phyloP scores from a whole-genome alignment of 352 stramenopile species.

The Peronospora tabacina region DNA sequence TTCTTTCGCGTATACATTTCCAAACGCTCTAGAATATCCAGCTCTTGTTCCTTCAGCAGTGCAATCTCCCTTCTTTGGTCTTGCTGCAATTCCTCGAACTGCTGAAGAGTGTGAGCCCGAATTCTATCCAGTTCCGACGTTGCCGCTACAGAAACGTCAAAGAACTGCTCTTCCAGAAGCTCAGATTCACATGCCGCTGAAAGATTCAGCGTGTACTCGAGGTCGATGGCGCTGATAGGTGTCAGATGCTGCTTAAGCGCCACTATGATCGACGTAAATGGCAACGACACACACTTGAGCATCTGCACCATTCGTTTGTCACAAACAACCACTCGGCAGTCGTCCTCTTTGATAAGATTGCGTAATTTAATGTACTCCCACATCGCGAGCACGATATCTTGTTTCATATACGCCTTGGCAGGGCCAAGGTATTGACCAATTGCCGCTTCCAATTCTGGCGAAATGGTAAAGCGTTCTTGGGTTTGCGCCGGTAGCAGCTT shows the following conservation, averaged over 20 bases:
- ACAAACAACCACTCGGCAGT: constrained; percentile 63
- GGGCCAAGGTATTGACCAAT: constrained; percentile 38
- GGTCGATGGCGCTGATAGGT: constrained; percentile 37
- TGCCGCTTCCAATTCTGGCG: constrained; percentile 29
- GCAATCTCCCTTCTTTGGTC: constrained; percentile 57
- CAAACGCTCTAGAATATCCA: constrained; percentile 44
- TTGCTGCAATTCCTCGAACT: constrained; percentile 57
- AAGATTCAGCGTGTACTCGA: constrained; percentile 59
- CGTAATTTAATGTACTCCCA: constrained; percentile 74
- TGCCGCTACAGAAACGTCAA: constrained; percentile 50
- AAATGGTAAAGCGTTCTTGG: constrained; percentile 55
- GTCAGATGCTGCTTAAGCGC: constrained; percentile 61
- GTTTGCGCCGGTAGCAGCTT: constrained; percentile 52
- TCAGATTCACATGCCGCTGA: constrained; percentile 23
- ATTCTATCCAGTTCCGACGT: constrained; percentile 43
- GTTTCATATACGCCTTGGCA: constrained; percentile 53
- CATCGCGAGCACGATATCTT: constrained; percentile 61
- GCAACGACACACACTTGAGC: constrained; percentile 59
- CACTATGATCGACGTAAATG: constrained; percentile 61
- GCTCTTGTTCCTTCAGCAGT: constrained; percentile 52
- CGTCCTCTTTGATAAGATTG: constrained; percentile 76
- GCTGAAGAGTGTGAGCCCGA: constrained; percentile 29
- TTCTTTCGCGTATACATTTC: constrained; percentile 41
- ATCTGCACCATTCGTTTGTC: constrained; percentile 44
- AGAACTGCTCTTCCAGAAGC: constrained; percentile 44